Conservation (phyloP, 176 grass and related monocot genomes). For the Triticum urartu region DNA sequence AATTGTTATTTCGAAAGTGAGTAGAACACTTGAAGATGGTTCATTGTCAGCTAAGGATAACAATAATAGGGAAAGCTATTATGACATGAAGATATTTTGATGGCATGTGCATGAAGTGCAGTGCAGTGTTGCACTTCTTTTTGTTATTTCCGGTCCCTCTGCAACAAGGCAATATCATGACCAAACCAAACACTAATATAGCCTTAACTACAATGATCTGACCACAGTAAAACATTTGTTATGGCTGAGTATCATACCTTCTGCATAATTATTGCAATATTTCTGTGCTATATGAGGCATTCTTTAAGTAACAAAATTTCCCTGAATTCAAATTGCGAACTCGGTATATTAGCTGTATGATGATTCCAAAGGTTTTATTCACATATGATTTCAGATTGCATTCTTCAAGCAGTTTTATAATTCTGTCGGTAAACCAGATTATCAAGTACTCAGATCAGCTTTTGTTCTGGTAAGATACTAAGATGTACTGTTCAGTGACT, state of each 20-base stretch:
- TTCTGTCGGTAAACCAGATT: conserved; percentile 72
- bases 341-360: not conserved
- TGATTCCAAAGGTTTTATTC: conserved; percentile 12
- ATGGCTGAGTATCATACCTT: not conserved
- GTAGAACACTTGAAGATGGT: not conserved
- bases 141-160: not conserved
- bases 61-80: not conserved
- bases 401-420: conserved; percentile 73
- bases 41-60: not conserved
- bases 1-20: not conserved
- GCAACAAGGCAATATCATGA: conserved; percentile 14
- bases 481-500: conserved; percentile 1
- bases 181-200: not conserved
- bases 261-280: not conserved
- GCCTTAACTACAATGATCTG: conserved; percentile 7
- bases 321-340: conserved; percentile 2
- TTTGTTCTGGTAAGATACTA: conserved; percentile 59
- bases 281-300: not conserved
- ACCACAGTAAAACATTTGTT: not conserved
- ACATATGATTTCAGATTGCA: conserved; percentile 46
- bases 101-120: not conserved
- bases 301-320: not conserved
- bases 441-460: conserved; percentile 60
- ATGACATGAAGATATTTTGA: not conserved
- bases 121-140: not conserved